Base-by-base conservation (phyloP, 495 filamentous ascomycete genomes). In the Alectoria sarmentosa region DNA sequence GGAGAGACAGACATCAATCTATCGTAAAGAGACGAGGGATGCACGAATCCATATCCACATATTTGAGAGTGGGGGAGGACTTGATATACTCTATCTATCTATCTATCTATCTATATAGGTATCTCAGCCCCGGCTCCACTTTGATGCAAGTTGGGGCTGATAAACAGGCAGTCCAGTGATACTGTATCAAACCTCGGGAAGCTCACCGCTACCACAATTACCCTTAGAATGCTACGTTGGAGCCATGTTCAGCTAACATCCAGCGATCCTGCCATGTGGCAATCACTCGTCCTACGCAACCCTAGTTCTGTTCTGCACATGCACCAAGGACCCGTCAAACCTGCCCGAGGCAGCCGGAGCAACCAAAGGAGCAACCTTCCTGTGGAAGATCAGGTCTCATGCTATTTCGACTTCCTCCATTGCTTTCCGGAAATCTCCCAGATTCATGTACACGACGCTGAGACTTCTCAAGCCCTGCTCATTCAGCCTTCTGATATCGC, bases 261-360 rank as follows among this genome's bases (percentile, higher is more conserved):
- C 28, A 55, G 6, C 7, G 5, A 55, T 55, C 52, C 52, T 55
- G 30, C 52, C 52, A 55, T 55, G 52, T 55, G 52, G 28, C 30
- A 4, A 55, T 34, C 13, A 55, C 52, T 34, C 52, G 17, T 34
- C 30, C 52, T 55, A 55, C 28, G 52, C 26, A 55, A 15, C 52
- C 52, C 52, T 55, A 55, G 21, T 19, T 21, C 52, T 34, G 21
- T 19, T 21, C 52, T 34, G 52, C 52, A 55, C 28, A 15, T 30
- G 34, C 23, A 21, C 52, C 8, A 34, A 34, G 30, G 30, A 55
- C 7, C 14, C 28, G 30, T 55, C 30, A 21, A 34, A 21, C 13
- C 49, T 32, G 14, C 28, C 52, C 52, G 28, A 19, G 15, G 28
- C 52, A 55, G 30, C 17, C 30, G 17, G 28, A 34, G 52, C 52